These are phyloP conservation scores for Capronia epimyces DNA, from an alignment of 2,329 filamentous ascomycete species.

Conservation along the genomic window DNA sequence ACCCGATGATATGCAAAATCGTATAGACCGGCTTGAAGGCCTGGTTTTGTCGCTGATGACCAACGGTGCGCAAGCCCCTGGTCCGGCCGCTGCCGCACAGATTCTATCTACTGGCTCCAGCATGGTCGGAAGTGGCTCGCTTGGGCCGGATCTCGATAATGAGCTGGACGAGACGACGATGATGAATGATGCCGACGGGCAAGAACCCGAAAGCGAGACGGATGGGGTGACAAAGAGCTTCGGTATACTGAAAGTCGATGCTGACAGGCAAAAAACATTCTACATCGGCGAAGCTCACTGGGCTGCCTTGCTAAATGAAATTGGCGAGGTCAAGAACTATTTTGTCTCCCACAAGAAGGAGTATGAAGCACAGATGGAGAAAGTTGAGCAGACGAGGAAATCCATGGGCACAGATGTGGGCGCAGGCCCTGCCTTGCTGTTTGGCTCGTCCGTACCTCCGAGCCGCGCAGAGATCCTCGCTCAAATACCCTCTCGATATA, in stretches of 20 bases:
- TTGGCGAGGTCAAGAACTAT: conserved; percentile 89
- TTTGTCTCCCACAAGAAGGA: conserved; percentile 83
- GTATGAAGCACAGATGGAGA: conserved; percentile 72
- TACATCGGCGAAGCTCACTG: conserved; percentile 81
- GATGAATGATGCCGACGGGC: conserved; percentile 51
- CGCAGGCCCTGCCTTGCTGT: conserved; percentile 67
- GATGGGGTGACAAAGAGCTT: conserved; percentile 68
- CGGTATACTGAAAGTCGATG: conserved; percentile 75
- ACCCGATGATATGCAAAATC: conserved; percentile 97
- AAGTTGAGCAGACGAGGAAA: conserved; percentile 63
- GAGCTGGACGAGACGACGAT: conserved; percentile 31
- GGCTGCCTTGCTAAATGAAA: conserved; percentile 74
- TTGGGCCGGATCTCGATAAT: conserved; percentile 34
- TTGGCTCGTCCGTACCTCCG: conserved; percentile 64
- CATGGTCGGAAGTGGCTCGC: conserved; percentile 42
- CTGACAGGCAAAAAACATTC: conserved; percentile 67
- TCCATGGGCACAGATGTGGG: conserved; percentile 53
- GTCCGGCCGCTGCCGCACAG: conserved; percentile 55
- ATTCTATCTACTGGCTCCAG: conserved; percentile 31
- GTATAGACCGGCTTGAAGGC: conserved; percentile 90
- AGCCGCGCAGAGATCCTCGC: conserved; percentile 72
- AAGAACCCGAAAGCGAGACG: conserved; percentile 60
- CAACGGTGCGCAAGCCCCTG: conserved; percentile 63
- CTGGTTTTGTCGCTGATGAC: conserved; percentile 92
- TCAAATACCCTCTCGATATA: conserved; percentile 72